Evolutionary conservation across 2,329 filamentous ascomycete species (phyloP).

Genomic region (Ilyonectria sp.): DNA sequence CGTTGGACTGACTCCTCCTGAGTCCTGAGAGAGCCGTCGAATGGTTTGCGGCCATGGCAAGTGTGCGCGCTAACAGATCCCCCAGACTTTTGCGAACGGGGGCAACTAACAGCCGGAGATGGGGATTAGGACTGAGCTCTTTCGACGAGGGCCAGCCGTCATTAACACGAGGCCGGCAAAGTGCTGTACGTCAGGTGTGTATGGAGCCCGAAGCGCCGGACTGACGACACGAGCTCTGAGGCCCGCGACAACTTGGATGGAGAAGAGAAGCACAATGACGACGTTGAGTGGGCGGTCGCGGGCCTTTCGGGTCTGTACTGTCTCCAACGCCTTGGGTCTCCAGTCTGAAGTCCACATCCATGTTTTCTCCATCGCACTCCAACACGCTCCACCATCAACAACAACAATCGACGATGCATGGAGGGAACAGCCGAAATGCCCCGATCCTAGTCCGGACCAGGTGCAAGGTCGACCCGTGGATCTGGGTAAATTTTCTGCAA

Average conservation of each 20-base stretch:
- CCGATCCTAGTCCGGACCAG: slow-evolving; percentile 21
- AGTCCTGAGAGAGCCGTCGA: slow-evolving; percentile 27
- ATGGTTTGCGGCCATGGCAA: slow-evolving; percentile 29
- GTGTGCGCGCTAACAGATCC: slow-evolving; percentile 37
- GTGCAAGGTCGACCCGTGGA: slow-evolving; percentile 33
- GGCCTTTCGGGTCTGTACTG: slow-evolving; percentile 22
- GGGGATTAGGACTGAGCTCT: slow-evolving; percentile 21
- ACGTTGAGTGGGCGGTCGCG: slow-evolving; percentile 30
- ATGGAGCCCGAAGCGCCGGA: slow-evolving; percentile 17
- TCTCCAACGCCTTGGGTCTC: not conserved
- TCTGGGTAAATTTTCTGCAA: slow-evolving; percentile 25
- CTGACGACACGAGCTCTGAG: slow-evolving; percentile 1
- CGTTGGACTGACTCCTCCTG: slow-evolving; percentile 34
- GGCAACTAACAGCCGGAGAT: not conserved
- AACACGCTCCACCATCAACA: not conserved
- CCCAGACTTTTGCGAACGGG: slow-evolving; percentile 34
- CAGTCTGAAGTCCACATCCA: slow-evolving; percentile 26
- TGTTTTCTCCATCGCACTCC: slow-evolving; percentile 17
- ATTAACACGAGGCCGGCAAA: slow-evolving; percentile 40
- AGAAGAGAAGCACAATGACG: slow-evolving; percentile 39
- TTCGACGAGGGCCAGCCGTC: slow-evolving; percentile 45
- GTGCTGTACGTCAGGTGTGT: slow-evolving; percentile 24
- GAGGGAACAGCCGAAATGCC: slow-evolving; percentile 24
- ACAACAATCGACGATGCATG: not conserved
- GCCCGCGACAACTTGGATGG: slow-evolving; percentile 1